A percentile compares a stretch with the other conserved stretches of the same genome.
phyloP scores from a whole-genome alignment of 345 rosid species.

The Bruguiera gymnorhiza region DNA sequence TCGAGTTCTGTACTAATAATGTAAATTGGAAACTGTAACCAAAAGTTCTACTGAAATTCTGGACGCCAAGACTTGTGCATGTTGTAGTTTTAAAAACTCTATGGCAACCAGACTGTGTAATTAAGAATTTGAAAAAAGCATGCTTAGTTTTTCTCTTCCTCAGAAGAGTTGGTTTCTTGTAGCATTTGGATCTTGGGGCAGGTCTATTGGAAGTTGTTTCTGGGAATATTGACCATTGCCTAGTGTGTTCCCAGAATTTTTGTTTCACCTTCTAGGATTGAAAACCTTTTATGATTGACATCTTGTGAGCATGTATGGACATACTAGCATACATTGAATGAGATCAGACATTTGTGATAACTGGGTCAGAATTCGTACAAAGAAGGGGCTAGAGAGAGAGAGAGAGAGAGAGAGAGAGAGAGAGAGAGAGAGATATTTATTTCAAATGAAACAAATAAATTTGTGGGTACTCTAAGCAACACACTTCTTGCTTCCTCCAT shows the following conservation, averaged over 20 bases:
- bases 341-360: background rate
- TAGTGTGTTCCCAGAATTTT: background rate
- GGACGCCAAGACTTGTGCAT: background rate
- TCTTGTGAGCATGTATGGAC: too few species aligned
- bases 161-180: background rate
- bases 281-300: background rate
- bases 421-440: background rate
- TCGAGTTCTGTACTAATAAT: background rate
- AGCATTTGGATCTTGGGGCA: background rate
- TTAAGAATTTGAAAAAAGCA: background rate
- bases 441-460: background rate
- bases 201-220: background rate
- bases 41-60: background rate
- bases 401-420: background rate
- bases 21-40: background rate
- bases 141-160: background rate
- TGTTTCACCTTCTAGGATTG: conserved; percentile 2
- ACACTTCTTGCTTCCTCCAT: background rate
- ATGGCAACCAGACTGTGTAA: background rate
- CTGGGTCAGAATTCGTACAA: too few species aligned
- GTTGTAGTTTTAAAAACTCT: too few species aligned
- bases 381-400: too few species aligned
- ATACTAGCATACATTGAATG: background rate
- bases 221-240: background rate
- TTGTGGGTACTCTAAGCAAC: background rate